Evolutionary conservation across 495 filamentous ascomycete species (phyloP), one percentile per base, ranked within the genome.

Genomic region (Articulospora tetracladia): DNA sequence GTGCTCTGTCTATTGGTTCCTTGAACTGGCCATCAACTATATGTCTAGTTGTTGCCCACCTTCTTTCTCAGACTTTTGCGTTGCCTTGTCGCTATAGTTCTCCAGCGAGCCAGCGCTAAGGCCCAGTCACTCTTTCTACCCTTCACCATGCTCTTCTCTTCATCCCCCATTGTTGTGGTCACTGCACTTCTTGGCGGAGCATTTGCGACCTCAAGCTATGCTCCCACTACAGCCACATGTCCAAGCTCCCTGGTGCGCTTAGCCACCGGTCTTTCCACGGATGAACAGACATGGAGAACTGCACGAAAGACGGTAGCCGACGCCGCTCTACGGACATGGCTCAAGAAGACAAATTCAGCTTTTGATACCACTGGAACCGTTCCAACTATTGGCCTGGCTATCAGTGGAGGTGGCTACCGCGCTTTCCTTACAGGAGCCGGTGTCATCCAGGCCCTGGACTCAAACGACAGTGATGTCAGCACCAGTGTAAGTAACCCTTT

Each of bases 361-460:
- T 58, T 26, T 3, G 30, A 63, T 34, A 48, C 47, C 24, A 32
- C 22, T 0, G 39, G 39, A 7, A 4, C 58, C 20, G 51, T 63
- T 1, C 60, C 60, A 2, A 63, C 36, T 11, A 20, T 63, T 13
- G 49, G 60, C 13, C 19, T 58, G 2, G 51, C 55, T 1, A 63
- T 63, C 17, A 63, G 60, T 28, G 60, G 60, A 8, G 60, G 60
- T 15, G 60, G 60, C 19, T 63, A 49, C 7, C 20, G 25, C 11
- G 58, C 60, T 1, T 48, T 34, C 15, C 39, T 44, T 12, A 58
- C 60, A 25, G 60, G 60, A 20, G 54, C 55, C n/a, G 60, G 25
- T 25, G 52, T 49, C n/a, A 53, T 63, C 10, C 30, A 56, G n/a
- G 55, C 60, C 11, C 32, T 58, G 1, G 59, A 61, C 34, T 36